Conservation (phyloP, 768 basidiomycete species). For the Leccinum longicurvipes region DNA sequence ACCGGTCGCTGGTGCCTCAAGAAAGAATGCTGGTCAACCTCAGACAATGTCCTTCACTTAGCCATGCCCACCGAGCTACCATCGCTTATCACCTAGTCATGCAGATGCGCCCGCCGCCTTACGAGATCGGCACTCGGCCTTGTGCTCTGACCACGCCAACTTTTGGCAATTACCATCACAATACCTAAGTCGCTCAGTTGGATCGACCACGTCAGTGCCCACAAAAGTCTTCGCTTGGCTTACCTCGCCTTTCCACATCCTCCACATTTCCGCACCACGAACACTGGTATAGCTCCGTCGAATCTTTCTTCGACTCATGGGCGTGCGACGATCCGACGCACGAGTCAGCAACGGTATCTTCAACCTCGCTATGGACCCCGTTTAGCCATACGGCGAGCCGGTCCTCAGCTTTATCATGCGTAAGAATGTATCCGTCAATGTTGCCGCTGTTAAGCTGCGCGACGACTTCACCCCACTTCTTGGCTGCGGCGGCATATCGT, state of each 20-base stretch:
- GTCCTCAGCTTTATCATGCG: slow-evolving; percentile 45
- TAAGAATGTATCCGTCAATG: slow-evolving; percentile 19
- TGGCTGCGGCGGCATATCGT: slow-evolving; percentile 40
- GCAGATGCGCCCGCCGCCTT: background rate
- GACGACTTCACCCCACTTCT: slow-evolving; percentile 47
- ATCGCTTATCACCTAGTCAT: background rate
- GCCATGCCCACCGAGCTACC: background rate
- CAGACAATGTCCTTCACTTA: background rate
- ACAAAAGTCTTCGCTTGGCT: background rate
- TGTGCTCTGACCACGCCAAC: slow-evolving; percentile 15
- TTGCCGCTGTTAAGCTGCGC: slow-evolving; percentile 30
- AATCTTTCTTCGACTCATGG: slow-evolving; percentile 22
- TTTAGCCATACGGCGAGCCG: slow-evolving; percentile 56
- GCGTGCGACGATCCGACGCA: background rate
- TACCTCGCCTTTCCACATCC: slow-evolving; percentile 43
- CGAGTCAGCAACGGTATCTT: background rate
- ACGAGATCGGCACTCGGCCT: slow-evolving; percentile 3
- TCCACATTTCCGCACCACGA: slow-evolving; percentile 56
- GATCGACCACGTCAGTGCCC: background rate
- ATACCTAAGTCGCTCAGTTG: slow-evolving; percentile 1
- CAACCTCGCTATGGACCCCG: slow-evolving; percentile 36
- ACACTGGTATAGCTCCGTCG: slow-evolving; percentile 51
- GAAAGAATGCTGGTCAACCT: background rate
- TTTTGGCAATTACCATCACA: slow-evolving; percentile 17
- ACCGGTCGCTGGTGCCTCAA: background rate